phyloP scores from a whole-genome alignment of 2,329 filamentous ascomycete species.

The Venturia effusa region DNA sequence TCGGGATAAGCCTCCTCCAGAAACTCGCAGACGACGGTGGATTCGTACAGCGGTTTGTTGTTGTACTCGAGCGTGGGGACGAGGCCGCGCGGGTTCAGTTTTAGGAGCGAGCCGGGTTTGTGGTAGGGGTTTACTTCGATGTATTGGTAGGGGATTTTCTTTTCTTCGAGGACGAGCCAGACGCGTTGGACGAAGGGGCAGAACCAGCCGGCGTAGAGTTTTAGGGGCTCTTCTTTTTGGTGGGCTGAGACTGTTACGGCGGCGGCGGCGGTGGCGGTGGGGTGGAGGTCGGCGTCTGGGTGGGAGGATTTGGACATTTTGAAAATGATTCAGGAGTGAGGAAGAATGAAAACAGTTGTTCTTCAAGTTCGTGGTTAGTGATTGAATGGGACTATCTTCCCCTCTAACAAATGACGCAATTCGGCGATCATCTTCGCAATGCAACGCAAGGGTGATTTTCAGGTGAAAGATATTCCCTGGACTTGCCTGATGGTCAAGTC shows the following conservation, averaged over 20 bases:
- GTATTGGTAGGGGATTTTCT: slow-evolving; percentile 56
- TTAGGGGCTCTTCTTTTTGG: slow-evolving; percentile 38
- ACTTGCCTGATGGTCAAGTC: too few relatives aligned
- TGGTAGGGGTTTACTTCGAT: slow-evolving; percentile 68
- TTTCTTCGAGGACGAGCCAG: slow-evolving; percentile 63
- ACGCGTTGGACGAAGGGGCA: slow-evolving; percentile 57
- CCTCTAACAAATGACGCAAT: neutral
- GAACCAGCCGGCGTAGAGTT: slow-evolving; percentile 67
- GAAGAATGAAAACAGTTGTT: neutral
- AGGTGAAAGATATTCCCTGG: too few relatives aligned
- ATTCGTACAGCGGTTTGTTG: slow-evolving; percentile 58
- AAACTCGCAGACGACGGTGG: slow-evolving; percentile 62
- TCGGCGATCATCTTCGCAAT: neutral
- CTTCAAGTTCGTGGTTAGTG: neutral
- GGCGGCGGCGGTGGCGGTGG: slow-evolving; percentile 20
- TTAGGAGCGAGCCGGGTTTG: slow-evolving; percentile 57
- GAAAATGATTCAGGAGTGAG: neutral
- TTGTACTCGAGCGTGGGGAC: slow-evolving; percentile 44
- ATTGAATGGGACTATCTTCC: neutral
- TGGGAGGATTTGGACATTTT: slow-evolving; percentile 13
- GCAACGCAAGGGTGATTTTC: too few relatives aligned
- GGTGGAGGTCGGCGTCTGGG: slow-evolving; percentile 25
- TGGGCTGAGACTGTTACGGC: slow-evolving; percentile 27
- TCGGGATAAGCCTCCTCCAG: slow-evolving; percentile 58
- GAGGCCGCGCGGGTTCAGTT: too few relatives aligned